phyloP scores from a whole-genome alignment of 495 filamentous ascomycete species.

The Talaromyces nanjingensis region DNA sequence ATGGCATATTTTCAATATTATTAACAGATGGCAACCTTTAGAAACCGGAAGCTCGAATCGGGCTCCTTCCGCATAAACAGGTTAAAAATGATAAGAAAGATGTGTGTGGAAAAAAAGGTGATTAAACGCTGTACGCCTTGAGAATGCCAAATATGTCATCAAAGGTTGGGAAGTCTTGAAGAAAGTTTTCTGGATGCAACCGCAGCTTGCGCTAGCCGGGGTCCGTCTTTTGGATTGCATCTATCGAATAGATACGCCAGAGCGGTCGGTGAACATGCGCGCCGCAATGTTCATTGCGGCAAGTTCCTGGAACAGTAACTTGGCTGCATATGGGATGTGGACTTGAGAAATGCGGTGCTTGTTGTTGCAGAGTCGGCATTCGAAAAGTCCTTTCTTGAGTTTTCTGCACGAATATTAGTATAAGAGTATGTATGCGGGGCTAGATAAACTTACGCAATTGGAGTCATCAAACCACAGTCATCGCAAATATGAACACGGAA shows the following conservation, averaged over 20 bases:
- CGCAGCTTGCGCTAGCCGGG: background rate
- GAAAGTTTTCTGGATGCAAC: background rate
- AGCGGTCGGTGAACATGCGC: constrained; percentile 82
- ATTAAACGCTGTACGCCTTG: constrained; percentile 9
- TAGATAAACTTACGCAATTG: constrained; percentile 77
- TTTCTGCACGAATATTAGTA: constrained; percentile 53
- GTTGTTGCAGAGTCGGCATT: constrained; percentile 96
- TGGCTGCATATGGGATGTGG: constrained; percentile 95
- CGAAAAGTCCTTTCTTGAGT: constrained; percentile 86
- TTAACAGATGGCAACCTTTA: background rate
- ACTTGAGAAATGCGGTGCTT: constrained; percentile 97
- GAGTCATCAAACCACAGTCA: constrained; percentile 97
- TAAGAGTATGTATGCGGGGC: background rate
- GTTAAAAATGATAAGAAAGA: background rate
- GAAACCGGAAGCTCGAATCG: background rate
- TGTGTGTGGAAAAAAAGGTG: background rate
- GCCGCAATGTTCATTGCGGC: constrained; percentile 97
- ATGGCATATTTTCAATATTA: background rate
- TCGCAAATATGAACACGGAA: constrained; percentile 98
- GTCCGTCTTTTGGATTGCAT: background rate
- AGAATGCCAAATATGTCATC: constrained; percentile 8
- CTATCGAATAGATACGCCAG: constrained; percentile 40
- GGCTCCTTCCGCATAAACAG: background rate
- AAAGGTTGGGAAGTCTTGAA: background rate
- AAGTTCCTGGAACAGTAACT: constrained; percentile 97